Conservation (phyloP, 805 yeast species). For the Yarrowia keelungensis region DNA sequence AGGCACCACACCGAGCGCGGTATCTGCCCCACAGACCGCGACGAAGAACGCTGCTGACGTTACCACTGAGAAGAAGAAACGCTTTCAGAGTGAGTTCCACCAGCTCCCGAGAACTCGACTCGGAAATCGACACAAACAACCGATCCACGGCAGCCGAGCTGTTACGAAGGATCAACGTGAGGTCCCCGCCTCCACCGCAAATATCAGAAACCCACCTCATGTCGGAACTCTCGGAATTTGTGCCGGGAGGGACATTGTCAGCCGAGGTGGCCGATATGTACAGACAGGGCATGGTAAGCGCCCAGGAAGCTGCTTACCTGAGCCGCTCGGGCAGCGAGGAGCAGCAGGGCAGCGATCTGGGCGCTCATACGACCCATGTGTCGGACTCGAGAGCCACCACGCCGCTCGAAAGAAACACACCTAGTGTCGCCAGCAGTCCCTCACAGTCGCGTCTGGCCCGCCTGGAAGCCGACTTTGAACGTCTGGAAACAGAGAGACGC, state of each 20-base stretch:
- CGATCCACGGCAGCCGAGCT: conserved; percentile 1
- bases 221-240: conserved; percentile 11
- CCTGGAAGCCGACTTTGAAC: conserved; percentile 10
- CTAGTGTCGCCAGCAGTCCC: background rate
- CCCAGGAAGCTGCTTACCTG: conserved; percentile 21
- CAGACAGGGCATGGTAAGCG: conserved; percentile 18
- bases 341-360: background rate
- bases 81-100: conserved; percentile 8
- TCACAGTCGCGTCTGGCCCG: background rate
- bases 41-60: conserved; percentile 15
- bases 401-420: background rate
- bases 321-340: conserved; percentile 20
- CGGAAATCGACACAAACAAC: conserved; percentile 8
- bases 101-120: conserved; percentile 1
- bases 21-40: background rate
- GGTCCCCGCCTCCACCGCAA: conserved; percentile 14
- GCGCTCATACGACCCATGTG: background rate
- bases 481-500: conserved; percentile 2
- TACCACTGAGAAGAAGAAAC: conserved; percentile 14
- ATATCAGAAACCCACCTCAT: conserved; percentile 11
- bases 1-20: background rate
- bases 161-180: background rate
- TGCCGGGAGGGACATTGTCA: conserved; percentile 11
- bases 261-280: conserved; percentile 16
- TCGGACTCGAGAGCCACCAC: conserved; percentile 1